phyloP scores from a whole-genome alignment of 208 protist species.

The Lotmaria passim region DNA sequence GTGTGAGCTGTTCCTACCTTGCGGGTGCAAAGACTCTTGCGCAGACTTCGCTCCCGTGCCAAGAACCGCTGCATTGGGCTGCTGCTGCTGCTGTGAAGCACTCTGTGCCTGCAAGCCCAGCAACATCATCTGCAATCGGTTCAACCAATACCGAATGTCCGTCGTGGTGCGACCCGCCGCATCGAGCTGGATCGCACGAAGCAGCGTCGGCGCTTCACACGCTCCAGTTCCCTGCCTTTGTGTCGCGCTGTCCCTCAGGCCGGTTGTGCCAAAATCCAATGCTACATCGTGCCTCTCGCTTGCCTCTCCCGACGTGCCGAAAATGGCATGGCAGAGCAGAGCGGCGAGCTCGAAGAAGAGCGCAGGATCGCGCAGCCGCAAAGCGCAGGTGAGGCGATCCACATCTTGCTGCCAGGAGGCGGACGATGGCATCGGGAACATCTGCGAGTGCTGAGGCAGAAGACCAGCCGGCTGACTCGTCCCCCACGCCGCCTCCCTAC shows the following conservation, averaged over 20 bases:
- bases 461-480: neutral
- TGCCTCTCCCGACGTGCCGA: neutral
- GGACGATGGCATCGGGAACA: slow-evolving; percentile 9
- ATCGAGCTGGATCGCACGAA: slow-evolving; percentile 6
- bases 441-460: neutral
- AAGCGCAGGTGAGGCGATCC: slow-evolving; percentile 17
- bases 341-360: slow-evolving; percentile 34
- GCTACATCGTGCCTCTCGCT: neutral
- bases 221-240: too few relatives aligned
- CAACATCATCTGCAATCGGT: slow-evolving; percentile 69
- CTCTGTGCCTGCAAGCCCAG: slow-evolving; percentile 21
- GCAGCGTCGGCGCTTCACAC: too few relatives aligned
- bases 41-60: too few relatives aligned
- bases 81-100: neutral
- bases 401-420: slow-evolving; percentile 33
- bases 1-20: neutral
- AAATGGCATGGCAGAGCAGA: slow-evolving; percentile 31
- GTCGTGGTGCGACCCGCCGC: slow-evolving; percentile 39
- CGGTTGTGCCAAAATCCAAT: too few relatives aligned
- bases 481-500: neutral
- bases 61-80: neutral
- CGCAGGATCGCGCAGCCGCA: slow-evolving; percentile 18
- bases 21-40: too few relatives aligned
- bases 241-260: too few relatives aligned
- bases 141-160: slow-evolving; percentile 78